Evolutionary conservation across 192 early-diverging fungal genomes (phyloP).

Genomic region (Glomus cerebriforme): DNA sequence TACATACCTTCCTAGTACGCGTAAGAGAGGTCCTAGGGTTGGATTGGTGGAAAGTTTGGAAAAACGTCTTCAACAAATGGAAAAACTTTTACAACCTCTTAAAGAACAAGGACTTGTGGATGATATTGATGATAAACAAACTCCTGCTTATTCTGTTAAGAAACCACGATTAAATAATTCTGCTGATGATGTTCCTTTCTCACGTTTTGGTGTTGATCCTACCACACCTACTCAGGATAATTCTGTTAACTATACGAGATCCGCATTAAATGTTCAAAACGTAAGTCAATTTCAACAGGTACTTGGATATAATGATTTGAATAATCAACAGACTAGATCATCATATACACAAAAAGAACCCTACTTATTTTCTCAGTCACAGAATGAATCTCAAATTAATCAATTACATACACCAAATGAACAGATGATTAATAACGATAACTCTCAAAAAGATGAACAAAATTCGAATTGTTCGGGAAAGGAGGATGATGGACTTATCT

Average conservation of each 20-base stretch:
- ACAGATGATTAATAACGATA: neutral
- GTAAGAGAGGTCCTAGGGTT: slow-evolving; percentile 86
- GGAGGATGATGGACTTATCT: neutral
- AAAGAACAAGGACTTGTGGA: slow-evolving; percentile 33
- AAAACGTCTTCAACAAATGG: slow-evolving; percentile 76
- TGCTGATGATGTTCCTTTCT: neutral
- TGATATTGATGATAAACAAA: slow-evolving; percentile 27
- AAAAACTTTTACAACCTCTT: slow-evolving; percentile 58
- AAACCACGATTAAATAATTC: neutral
- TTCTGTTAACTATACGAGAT: neutral
- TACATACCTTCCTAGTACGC: slow-evolving; percentile 80
- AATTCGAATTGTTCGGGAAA: neutral
- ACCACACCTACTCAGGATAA: neutral
- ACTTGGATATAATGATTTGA: neutral
- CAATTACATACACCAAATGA: neutral
- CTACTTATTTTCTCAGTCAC: neutral
- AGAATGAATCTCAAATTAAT: neutral
- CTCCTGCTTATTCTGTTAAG: neutral
- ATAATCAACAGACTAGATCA: neutral
- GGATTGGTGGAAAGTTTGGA: slow-evolving; percentile 80
- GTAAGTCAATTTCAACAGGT: neutral
- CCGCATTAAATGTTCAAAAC: neutral
- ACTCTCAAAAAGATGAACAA: neutral
- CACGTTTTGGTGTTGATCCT: too few species aligned
- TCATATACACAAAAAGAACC: neutral